Evolutionary conservation across 1,139 yeast species (phyloP), one percentile per base, ranked within the genome.

Genomic region (Pichia sp.): DNA sequence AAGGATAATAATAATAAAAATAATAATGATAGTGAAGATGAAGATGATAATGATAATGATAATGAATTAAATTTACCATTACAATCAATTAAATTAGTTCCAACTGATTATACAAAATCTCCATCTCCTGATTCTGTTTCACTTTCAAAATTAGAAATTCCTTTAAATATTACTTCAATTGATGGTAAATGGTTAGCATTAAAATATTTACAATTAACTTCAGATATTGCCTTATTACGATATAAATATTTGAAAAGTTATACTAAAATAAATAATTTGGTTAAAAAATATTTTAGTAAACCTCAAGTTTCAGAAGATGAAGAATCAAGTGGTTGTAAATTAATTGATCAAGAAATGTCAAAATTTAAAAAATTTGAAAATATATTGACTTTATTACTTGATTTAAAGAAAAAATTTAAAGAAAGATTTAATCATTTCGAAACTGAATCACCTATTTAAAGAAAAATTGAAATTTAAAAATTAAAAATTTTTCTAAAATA

Each of bases 261-360:
- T 44, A 43, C 59, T 2, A 46, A 53, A 46, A 55, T 64, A 45
- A 62, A 64, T 39, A 51, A 49, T 25, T 54, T 59, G 4, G 56
- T 60, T 39, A 56, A 58, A 40, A 50, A 57, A 32, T 59, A 62
- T 41, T 66, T 66, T 40, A 58, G 66, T n/a, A 57, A 57, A 43
- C 59, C 61, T 3, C 59, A 56, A 7, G 46, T 64, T 27, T 54
- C 66, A 0, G 44, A 48, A 25, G 61, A 58, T 30, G 64, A 55
- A 11, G 69, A 66, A 46, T 57, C 56, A 26, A 55, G 55, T 36
- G 68, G 68, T 1, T 56, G 63, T 35, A 50, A 50, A 18, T 45
- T 48, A 30, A 60, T 66, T 28, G 55, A 56, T 33, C 28, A 42
- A 8, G 59, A 63, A 43, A 56, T 61, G 61, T 59, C 55, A 6